These are phyloP conservation scores for Psilocybe subaeruginosa DNA, from an alignment of 768 basidiomycete genomes.

Conservation along the genomic window DNA sequence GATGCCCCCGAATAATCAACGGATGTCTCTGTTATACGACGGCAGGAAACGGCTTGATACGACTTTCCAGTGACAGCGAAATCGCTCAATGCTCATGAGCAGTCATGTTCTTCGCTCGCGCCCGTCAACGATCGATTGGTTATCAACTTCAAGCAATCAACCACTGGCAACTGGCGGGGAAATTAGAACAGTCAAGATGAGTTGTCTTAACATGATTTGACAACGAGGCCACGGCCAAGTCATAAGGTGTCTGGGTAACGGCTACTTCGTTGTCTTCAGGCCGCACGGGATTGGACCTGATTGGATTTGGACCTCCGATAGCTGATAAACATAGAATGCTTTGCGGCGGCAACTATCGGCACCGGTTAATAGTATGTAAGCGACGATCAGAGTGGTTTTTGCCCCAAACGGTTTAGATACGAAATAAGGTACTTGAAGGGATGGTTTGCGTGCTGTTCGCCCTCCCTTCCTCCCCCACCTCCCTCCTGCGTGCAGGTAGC, in stretches of 20 bases:
- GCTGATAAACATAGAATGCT: not conserved
- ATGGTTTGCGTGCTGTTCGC: slow-evolving; percentile 20
- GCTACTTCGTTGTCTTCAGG: not conserved
- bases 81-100: too few relatives aligned
- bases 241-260: not conserved
- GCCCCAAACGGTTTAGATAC: slow-evolving; percentile 18
- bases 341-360: not conserved
- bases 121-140: too few relatives aligned
- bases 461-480: slow-evolving; percentile 1
- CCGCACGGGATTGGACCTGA: not conserved
- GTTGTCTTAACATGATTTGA: too few relatives aligned
- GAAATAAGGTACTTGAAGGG: slow-evolving; percentile 16
- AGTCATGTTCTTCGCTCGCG: too few relatives aligned
- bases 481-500: slow-evolving; percentile 13
- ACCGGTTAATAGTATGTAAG: not conserved
- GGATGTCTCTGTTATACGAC: too few relatives aligned
- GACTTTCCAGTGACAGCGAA: too few relatives aligned
- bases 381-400: slow-evolving; percentile 12
- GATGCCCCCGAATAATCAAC: too few relatives aligned
- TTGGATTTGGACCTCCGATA: not conserved
- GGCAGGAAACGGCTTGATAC: too few relatives aligned
- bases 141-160: too few relatives aligned
- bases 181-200: too few relatives aligned
- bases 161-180: too few relatives aligned
- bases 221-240: too few relatives aligned